Conservation (phyloP, 495 filamentous ascomycete genomes). For the Xylaria cubensis region DNA sequence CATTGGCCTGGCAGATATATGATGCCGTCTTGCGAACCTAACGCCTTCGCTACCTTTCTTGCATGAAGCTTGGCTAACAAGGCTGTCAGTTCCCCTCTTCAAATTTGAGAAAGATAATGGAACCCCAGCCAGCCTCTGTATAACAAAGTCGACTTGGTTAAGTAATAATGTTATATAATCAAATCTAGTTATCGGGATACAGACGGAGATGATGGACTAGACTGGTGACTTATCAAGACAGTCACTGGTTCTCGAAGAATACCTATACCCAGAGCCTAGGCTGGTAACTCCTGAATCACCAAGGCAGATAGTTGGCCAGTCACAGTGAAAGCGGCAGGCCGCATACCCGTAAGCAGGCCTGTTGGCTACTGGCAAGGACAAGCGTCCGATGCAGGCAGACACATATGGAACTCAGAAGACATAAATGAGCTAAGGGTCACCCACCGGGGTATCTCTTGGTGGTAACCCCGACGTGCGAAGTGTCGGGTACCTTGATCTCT, state of each 20-base stretch:
- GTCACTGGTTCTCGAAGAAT: not conserved
- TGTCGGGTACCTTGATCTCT: constrained; percentile 37
- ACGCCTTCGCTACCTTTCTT: constrained; percentile 69
- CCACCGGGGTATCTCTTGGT: constrained; percentile 53
- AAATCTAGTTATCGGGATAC: not conserved
- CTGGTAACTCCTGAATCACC: not conserved
- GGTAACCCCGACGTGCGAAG: constrained; percentile 23
- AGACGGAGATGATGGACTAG: not conserved
- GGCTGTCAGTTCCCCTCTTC: constrained; percentile 23
- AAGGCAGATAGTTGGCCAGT: not conserved
- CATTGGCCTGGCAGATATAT: constrained; percentile 64
- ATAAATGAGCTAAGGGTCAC: constrained; percentile 28
- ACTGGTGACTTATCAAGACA: not conserved
- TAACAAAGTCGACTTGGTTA: not conserved
- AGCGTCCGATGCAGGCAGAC: not conserved
- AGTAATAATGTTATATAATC: not conserved
- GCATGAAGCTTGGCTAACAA: constrained; percentile 79
- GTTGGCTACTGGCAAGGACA: not conserved
- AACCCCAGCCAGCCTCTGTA: not conserved
- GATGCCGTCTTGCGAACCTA: constrained; percentile 67
- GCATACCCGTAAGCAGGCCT: not conserved
- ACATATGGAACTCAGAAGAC: not conserved
- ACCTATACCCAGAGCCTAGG: not conserved
- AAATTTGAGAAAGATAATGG: constrained; percentile 8
- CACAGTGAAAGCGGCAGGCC: not conserved